Evolutionary conservation across 768 basidiomycete genomes (phyloP), one percentile per base, ranked within the genome.

Genomic region (Boletus eberwhitei): DNA sequence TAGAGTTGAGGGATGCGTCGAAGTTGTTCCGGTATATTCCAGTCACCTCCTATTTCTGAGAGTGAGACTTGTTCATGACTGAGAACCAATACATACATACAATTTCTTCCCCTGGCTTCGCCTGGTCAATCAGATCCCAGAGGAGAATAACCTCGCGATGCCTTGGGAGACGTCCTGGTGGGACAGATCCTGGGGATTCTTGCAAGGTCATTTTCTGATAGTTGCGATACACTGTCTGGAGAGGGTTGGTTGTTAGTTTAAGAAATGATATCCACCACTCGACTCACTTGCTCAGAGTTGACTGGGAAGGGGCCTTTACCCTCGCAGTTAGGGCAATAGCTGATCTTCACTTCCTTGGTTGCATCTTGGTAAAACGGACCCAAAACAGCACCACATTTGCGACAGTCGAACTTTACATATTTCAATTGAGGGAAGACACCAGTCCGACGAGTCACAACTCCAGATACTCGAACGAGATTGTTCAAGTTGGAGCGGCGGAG

Each of bases 341-440:
- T 94, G 70, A 98, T 88, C 72, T 82, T 90, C 53, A 98, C 86
- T 70, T 99, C 97, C 73, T 84, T 90, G 36, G 87, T 88, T 8
- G 93, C 92, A 71, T 98, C 97, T 76, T 99, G 97, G 70, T 93
- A 96, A 77, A 98, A 98, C 1, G 97, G 97, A 14, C 97, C 97
- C 16, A 98, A 78, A 26, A 92, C 85, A n/a, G 86, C 89, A 17
- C 89, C 88, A 63, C 97, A 99, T 70, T 96, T 98, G 52, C 82
- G 81, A 72, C 97, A 99, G 70, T 98, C 93, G 64, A 99, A 99
- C 70, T 98, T 98, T 71, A 99, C 95, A 66, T 98, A 97, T 75
- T 99, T 98, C 55, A 99, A 77, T 71, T 99, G 97, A n/a, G 97
- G 97, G 73, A 98, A 98, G 11, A 99, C 95, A 11, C 97, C 96